Evolutionary conservation across 345 rosid species (phyloP).

Genomic region (Bruguiera sexangula): DNA sequence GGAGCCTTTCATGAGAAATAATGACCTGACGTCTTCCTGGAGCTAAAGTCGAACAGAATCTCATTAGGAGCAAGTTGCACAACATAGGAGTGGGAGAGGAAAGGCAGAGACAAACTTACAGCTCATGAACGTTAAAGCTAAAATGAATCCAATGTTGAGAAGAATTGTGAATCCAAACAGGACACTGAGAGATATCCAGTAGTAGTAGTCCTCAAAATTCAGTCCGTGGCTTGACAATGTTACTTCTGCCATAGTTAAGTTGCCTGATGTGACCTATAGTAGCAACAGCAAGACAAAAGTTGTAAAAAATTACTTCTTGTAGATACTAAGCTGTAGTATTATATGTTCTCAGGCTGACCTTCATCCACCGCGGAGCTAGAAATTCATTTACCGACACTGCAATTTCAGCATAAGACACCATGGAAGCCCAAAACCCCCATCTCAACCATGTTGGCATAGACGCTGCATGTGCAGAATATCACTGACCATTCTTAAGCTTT

Average conservation of each 20-base stretch:
- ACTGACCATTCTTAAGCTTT: background rate
- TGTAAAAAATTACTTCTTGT: background rate
- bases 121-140: conserved; percentile 29
- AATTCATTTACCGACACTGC: conserved; percentile 44
- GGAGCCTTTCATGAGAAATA: conserved; percentile 26
- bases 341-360: conserved; percentile 29
- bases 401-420: conserved; percentile 47
- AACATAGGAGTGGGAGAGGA: background rate
- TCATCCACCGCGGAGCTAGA: conserved; percentile 52
- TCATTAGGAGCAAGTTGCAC: background rate
- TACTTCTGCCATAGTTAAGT: background rate
- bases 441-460: conserved; percentile 45
- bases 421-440: conserved; percentile 57
- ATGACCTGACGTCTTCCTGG: conserved; percentile 27
- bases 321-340: background rate
- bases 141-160: conserved; percentile 36
- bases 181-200: conserved; percentile 39
- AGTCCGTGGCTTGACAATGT: conserved; percentile 26
- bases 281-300: background rate
- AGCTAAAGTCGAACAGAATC: conserved; percentile 15
- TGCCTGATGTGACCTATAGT: background rate
- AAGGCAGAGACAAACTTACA: conserved; percentile 24
- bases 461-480: conserved; percentile 24
- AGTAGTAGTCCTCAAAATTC: conserved; percentile 27
- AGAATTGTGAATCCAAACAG: conserved; percentile 42